Conservation (phyloP, 306 rosid genomes). For the Benincasa hispida region DNA sequence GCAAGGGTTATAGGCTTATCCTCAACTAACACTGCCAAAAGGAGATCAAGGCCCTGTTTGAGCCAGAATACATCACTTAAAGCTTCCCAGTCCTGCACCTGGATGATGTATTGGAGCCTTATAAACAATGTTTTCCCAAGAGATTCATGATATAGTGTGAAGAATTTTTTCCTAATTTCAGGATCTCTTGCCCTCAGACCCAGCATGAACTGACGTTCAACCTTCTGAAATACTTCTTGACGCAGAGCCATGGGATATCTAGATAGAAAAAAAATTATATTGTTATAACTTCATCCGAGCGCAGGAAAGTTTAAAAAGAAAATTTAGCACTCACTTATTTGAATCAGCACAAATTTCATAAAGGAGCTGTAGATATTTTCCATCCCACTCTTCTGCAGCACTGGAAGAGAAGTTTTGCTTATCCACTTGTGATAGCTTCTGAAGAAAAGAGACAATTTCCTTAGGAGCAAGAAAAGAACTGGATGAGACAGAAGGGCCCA, state of each 20-base stretch:
- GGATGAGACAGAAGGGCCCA: slow-evolving; percentile 53
- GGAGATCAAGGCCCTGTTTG: slow-evolving; percentile 98
- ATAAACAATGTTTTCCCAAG: slow-evolving; percentile 66
- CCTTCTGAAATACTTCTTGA: slow-evolving; percentile 87
- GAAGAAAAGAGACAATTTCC: slow-evolving; percentile 92
- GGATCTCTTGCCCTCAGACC: slow-evolving; percentile 96
- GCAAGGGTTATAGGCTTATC: slow-evolving; percentile 90
- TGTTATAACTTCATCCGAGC: slow-evolving; percentile 11
- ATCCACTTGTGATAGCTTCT: slow-evolving; percentile 86
- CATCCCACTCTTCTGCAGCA: slow-evolving; percentile 79
- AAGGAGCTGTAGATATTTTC: slow-evolving; percentile 78
- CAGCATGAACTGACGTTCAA: slow-evolving; percentile 90
- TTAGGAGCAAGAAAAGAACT: slow-evolving; percentile 64
- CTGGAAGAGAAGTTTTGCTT: slow-evolving; percentile 57
- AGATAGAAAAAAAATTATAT: slow-evolving; percentile 15
- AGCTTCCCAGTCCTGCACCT: slow-evolving; percentile 88
- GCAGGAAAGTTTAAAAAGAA: neutral
- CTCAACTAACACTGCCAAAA: slow-evolving; percentile 85
- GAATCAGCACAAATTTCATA: slow-evolving; percentile 78
- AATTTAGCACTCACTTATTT: slow-evolving; percentile 51
- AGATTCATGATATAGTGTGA: slow-evolving; percentile 74
- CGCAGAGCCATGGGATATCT: slow-evolving; percentile 58
- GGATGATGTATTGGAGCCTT: slow-evolving; percentile 86
- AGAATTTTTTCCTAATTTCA: slow-evolving; percentile 75
- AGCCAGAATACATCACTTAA: slow-evolving; percentile 97